A percentile compares a stretch with the other conserved stretches of the same genome.
These are phyloP conservation scores for Oldenlandia corymbosa DNA, from an alignment of 257 asterid species.

Conservation along the genomic window DNA sequence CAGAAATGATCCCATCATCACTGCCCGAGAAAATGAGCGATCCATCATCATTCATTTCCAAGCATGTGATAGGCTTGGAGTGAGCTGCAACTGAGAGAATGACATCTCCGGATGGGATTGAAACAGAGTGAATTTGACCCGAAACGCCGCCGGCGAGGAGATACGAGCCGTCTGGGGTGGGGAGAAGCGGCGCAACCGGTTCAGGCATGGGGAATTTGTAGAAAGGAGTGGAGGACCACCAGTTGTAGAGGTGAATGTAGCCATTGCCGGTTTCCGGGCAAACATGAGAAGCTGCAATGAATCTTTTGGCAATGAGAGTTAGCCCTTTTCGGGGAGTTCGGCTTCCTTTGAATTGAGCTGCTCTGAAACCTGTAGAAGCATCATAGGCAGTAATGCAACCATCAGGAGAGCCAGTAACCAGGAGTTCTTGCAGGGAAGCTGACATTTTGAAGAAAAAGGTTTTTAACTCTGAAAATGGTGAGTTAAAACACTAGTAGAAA, in stretches of 20 bases:
- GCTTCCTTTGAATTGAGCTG: constrained; percentile 8
- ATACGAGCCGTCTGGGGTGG: constrained; percentile 12
- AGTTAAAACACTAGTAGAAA: no score
- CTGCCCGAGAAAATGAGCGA: constrained; percentile 16
- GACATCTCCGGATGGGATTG: neutral
- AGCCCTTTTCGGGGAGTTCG: constrained; percentile 18
- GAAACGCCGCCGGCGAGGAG: constrained; percentile 21
- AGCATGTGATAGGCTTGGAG: constrained; percentile 14
- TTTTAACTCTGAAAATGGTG: constrained; percentile 1
- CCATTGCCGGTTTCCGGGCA: constrained; percentile 17
- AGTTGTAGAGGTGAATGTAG: constrained; percentile 16
- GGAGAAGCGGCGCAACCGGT: constrained; percentile 17
- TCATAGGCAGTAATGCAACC: constrained; percentile 14
- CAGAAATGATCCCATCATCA: constrained; percentile 15
- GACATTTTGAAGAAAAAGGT: neutral
- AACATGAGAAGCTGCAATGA: constrained; percentile 18
- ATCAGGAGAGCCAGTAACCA: constrained; percentile 19
- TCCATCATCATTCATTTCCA: constrained; percentile 16
- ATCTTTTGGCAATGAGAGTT: constrained; percentile 6
- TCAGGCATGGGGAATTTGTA: constrained; percentile 13
- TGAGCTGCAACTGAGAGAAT: constrained; percentile 11
- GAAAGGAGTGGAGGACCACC: constrained; percentile 15
- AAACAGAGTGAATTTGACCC: constrained; percentile 9
- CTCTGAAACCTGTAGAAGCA: constrained; percentile 1
- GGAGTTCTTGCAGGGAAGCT: neutral